Conservation (phyloP, 176 grass and related monocot genomes). For the Phragmites australis region DNA sequence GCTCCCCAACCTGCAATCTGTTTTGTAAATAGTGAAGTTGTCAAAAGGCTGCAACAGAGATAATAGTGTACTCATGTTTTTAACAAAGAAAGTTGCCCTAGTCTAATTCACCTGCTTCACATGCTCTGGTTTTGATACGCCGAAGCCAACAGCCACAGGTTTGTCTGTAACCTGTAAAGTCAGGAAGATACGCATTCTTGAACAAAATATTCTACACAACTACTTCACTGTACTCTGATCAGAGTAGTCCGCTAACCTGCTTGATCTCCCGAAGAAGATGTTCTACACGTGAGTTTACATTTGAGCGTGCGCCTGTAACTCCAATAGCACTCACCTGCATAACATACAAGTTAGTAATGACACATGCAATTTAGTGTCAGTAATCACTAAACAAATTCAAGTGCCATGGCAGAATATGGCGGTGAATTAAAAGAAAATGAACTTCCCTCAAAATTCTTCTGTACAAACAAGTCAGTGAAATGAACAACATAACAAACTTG, state of each 20-base stretch:
- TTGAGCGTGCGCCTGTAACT: conserved; percentile 84
- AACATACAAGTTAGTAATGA: background rate
- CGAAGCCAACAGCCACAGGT: conserved; percentile 90
- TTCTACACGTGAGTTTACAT: conserved; percentile 68
- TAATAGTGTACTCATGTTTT: background rate
- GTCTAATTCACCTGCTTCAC: conserved; percentile 68
- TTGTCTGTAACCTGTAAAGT: conserved; percentile 68
- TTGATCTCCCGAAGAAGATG: conserved; percentile 86
- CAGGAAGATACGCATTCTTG: conserved; percentile 12
- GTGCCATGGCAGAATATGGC: background rate
- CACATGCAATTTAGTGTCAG: background rate
- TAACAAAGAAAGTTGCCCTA: background rate
- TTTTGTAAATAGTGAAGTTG: background rate
- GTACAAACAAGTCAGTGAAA: background rate
- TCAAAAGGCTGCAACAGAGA: conserved; percentile 1
- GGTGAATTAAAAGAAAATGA: conserved; percentile 8
- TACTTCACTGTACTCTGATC: background rate
- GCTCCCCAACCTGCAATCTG: conserved; percentile 88
- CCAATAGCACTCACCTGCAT: conserved; percentile 80
- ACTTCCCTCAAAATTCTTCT: background rate
- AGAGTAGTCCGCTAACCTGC: conserved; percentile 48
- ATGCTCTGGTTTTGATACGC: conserved; percentile 86
- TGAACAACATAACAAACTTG: background rate
- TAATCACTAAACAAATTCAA: conserved; percentile 12
- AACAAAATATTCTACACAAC: background rate